These are phyloP conservation scores for Neonectria hederae DNA, from an alignment of 2,329 filamentous ascomycete genomes.

Conservation along the genomic window DNA sequence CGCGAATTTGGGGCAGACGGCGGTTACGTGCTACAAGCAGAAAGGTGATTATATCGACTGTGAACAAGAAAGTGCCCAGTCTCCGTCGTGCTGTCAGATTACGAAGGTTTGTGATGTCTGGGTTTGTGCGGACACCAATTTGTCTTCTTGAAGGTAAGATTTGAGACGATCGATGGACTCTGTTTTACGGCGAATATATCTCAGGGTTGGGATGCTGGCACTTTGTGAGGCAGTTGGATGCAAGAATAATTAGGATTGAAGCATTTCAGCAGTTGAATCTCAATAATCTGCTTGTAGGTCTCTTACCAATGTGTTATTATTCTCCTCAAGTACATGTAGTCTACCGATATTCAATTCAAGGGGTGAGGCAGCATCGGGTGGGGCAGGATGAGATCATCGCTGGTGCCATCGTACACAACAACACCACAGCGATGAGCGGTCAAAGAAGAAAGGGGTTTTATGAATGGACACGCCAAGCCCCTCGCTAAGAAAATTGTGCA, in stretches of 20 bases:
- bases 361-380: background rate
- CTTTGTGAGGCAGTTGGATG: too few relatives aligned
- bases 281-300: background rate
- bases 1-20: background rate
- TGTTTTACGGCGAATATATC: background rate
- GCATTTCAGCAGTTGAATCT: background rate
- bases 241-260: background rate
- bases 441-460: constrained; percentile 11
- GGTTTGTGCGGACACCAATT: constrained; percentile 7
- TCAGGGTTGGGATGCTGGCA: too few relatives aligned
- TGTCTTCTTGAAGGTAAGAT: background rate
- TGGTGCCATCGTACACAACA: constrained; percentile 9
- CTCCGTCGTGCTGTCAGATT: too few relatives aligned
- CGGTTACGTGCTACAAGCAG: constrained; percentile 13
- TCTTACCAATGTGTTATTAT: background rate
- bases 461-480: constrained; percentile 10
- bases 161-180: background rate
- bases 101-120: constrained; percentile 2
- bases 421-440: constrained; percentile 18
- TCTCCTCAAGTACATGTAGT: too few relatives aligned
- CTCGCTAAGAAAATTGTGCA: constrained; percentile 26
- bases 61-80: too few relatives aligned
- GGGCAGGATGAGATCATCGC: constrained; percentile 11
- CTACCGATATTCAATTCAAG: background rate
- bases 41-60: background rate